Base-by-base conservation (phyloP, 148 eudicot genomes). In the Nepenthes gracilis region DNA sequence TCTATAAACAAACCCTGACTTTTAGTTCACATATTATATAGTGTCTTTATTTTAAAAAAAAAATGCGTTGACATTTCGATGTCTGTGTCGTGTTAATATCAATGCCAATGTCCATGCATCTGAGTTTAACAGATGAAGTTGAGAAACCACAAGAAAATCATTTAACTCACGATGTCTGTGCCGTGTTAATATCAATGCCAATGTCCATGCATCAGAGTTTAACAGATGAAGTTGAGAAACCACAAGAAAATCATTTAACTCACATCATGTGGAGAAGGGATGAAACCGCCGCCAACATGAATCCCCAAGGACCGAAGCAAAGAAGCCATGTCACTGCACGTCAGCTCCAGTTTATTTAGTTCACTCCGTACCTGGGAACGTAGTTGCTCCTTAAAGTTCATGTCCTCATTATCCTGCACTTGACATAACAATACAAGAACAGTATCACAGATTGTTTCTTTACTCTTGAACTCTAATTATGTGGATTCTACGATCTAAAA, bases 401-500 rank as follows among this genome's bases (percentile, higher is more conserved):
- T 64, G 64, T 85, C 78, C 61, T 83, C 90, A 69, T 79, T 87
- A 36, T 83, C 97, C 97, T 90, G 75, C 60, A 65, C 35, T 35
- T 23, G 15, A 60, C 35, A 51, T 54, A 35, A 33, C 56, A 54
- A 5, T 52, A 13, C 32, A 60, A 33, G 59, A 47, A 15, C 10
- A 62, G 10, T 14, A 5, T 40, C 32, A 49, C 49, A 12, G 23
- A 55, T 10, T 55, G 14, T 34, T 51, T 1, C 4, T 48, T 1
- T 12, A 33, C 23, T 23, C 23, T 23, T 23, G 23, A 23, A 23
- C 23, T 23, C 23, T 23, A 23, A 23, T 33, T 61, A 12, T 34
- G 7, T 15, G 35, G 33, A 32, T 14, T 35, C 6, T 15, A 52
- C 4, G 9, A 52, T 52, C 12, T 12, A 5, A 52, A 52, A 12